Conservation (phyloP, 495 filamentous ascomycete species). For the Talaromyces ruber region DNA sequence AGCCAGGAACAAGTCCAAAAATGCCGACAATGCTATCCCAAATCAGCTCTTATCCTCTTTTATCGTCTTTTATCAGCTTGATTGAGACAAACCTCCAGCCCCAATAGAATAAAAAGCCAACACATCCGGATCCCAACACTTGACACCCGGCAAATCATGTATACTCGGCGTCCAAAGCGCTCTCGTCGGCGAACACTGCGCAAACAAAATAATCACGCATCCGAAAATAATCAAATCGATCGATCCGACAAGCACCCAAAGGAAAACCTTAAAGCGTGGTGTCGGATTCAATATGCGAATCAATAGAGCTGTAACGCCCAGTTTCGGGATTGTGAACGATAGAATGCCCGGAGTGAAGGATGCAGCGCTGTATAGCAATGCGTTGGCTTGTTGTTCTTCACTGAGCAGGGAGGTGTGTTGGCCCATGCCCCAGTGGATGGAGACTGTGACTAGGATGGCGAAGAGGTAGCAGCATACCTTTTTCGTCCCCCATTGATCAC, state of each 20-base stretch:
- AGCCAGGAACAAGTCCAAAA: constrained; percentile 40
- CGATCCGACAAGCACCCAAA: constrained; percentile 22
- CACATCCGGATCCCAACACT: constrained; percentile 23
- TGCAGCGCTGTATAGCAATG: background rate
- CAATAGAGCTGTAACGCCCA: constrained; percentile 29
- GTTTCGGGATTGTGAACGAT: constrained; percentile 33
- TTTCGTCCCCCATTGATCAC: too few species aligned
- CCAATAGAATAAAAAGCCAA: constrained; percentile 28
- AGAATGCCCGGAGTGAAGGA: constrained; percentile 19
- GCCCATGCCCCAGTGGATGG: constrained; percentile 3
- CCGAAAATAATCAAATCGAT: constrained; percentile 12
- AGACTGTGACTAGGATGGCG: background rate
- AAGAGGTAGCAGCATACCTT: constrained; percentile 4
- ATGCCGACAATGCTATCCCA: constrained; percentile 20
- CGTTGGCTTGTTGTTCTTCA: background rate
- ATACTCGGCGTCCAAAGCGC: constrained; percentile 30
- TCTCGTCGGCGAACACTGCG: constrained; percentile 29
- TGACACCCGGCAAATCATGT: constrained; percentile 9
- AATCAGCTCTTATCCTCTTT: background rate
- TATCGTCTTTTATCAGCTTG: too few species aligned
- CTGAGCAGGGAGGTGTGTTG: background rate
- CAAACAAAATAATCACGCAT: constrained; percentile 25
- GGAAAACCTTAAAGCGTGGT: constrained; percentile 12
- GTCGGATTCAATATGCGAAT: constrained; percentile 27
- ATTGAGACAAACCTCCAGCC: constrained; percentile 15